Conservation (phyloP, 352 stramenopile genomes). For the Phytophthora agathidicida region DNA sequence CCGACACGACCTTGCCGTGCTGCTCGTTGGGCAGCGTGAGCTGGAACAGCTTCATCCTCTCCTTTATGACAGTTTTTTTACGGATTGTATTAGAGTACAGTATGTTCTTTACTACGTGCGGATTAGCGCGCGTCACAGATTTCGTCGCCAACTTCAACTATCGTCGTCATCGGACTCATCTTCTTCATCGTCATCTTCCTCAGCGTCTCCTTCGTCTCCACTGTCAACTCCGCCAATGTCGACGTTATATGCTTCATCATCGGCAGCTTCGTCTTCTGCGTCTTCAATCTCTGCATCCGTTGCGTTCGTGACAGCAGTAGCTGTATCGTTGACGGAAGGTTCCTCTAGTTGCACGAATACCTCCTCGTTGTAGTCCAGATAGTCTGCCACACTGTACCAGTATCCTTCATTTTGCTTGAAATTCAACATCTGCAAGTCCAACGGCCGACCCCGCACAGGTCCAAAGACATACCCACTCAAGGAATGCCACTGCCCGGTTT, state of each 20-base stretch:
- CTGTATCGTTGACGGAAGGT: background rate
- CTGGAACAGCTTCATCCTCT: conserved; percentile 90
- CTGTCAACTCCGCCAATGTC: conserved; percentile 23
- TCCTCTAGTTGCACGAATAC: conserved; percentile 12
- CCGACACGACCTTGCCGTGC: conserved; percentile 79
- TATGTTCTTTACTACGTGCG: conserved; percentile 6
- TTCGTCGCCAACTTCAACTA: background rate
- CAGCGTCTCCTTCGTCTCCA: conserved; percentile 33
- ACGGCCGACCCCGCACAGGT: conserved; percentile 41
- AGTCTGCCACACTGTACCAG: conserved; percentile 72
- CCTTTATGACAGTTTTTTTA: no score
- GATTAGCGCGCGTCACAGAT: conserved; percentile 11
- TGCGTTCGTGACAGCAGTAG: background rate
- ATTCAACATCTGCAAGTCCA: conserved; percentile 34
- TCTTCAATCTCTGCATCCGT: conserved; percentile 12
- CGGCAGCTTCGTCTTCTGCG: conserved; percentile 11
- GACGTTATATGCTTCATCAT: conserved; percentile 5
- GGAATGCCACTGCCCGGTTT: conserved; percentile 65
- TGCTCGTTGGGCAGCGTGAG: conserved; percentile 87
- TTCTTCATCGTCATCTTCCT: conserved; percentile 8
- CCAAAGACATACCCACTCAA: conserved; percentile 80
- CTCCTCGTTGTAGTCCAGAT: conserved; percentile 61
- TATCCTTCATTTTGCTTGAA: conserved; percentile 20
- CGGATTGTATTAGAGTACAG: background rate
- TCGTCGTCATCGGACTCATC: conserved; percentile 16